phyloP scores from a whole-genome alignment of 2,329 filamentous ascomycete species.

The Aspergillus viridinutans region DNA sequence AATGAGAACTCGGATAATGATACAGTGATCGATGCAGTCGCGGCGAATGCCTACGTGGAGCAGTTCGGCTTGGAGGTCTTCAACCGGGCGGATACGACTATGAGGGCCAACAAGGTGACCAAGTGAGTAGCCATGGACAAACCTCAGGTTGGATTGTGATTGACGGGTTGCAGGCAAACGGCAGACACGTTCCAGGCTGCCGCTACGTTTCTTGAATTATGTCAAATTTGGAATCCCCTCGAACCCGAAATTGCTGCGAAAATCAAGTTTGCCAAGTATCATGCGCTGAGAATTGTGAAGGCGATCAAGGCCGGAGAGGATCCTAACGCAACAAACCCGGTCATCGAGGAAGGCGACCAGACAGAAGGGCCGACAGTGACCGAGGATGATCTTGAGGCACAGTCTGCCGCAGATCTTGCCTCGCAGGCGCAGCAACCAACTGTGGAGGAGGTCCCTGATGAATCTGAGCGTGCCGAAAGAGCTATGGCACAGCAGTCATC shows the following conservation, averaged over 20 bases:
- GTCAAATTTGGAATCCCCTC: constrained; percentile 74
- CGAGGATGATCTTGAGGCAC: constrained; percentile 62
- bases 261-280: constrained; percentile 95
- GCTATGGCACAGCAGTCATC: constrained; percentile 45
- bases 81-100: constrained; percentile 72
- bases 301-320: constrained; percentile 87
- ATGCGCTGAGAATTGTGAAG: constrained; percentile 83
- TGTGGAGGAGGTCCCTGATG: constrained; percentile 59
- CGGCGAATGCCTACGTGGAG: constrained; percentile 87
- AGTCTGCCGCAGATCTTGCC: constrained; percentile 42
- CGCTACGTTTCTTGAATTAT: constrained; percentile 83
- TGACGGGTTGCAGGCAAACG: constrained; percentile 61
- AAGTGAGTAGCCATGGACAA: constrained; percentile 48
- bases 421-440: constrained; percentile 48
- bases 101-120: constrained; percentile 78
- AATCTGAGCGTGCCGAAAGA: constrained; percentile 46
- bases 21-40: constrained; percentile 77
- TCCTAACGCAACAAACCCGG: constrained; percentile 86
- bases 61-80: constrained; percentile 91
- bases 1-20: constrained; percentile 70
- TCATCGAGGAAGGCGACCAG: constrained; percentile 52
- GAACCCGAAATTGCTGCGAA: constrained; percentile 76
- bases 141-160: constrained; percentile 6
- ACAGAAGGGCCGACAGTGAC: constrained; percentile 48
- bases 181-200: constrained; percentile 92